A percentile compares a stretch with the other conserved stretches of the same genome.
Conservation (phyloP, 371 early-diverging fungal species). For the Mucor irregularis region DNA sequence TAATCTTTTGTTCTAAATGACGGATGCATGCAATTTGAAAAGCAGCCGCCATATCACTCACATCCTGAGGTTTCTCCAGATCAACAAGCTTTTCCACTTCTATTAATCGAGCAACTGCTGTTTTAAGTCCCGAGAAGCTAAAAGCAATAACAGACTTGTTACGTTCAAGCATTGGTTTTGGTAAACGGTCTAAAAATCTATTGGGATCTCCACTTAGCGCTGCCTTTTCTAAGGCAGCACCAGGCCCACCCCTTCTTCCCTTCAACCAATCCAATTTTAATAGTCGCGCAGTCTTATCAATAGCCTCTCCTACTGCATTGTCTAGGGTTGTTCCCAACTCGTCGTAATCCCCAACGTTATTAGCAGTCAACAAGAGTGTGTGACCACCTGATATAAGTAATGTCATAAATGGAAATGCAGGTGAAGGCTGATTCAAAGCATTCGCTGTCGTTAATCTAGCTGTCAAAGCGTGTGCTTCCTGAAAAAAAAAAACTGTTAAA, state of each 20-base stretch:
- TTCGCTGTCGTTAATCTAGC: slow-evolving; percentile 53
- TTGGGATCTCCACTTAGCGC: slow-evolving; percentile 59
- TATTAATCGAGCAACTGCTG: slow-evolving; percentile 55
- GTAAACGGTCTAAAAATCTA: slow-evolving; percentile 51
- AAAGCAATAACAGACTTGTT: slow-evolving; percentile 61
- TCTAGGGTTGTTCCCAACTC: slow-evolving; percentile 74
- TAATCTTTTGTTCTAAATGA: slow-evolving; percentile 72
- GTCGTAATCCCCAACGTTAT: slow-evolving; percentile 65
- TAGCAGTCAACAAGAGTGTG: slow-evolving; percentile 68
- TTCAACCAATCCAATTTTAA: slow-evolving; percentile 68
- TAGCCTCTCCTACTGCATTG: slow-evolving; percentile 83
- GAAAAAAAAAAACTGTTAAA: background rate
- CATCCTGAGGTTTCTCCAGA: slow-evolving; percentile 32
- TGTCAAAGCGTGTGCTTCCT: slow-evolving; percentile 78
- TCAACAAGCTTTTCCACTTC: slow-evolving; percentile 34
- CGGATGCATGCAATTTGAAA: slow-evolving; percentile 69
- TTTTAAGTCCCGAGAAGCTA: slow-evolving; percentile 82
- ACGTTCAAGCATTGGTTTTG: slow-evolving; percentile 68
- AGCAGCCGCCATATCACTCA: slow-evolving; percentile 72
- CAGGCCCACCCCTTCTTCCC: slow-evolving; percentile 73
- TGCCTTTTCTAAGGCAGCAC: slow-evolving; percentile 72
- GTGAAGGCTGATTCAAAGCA: slow-evolving; percentile 27
- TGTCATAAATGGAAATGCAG: slow-evolving; percentile 74
- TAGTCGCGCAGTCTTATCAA: slow-evolving; percentile 76
- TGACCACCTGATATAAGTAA: slow-evolving; percentile 85